Conservation (phyloP, 192 early-diverging fungal genomes). For the Coemansia erecta region DNA sequence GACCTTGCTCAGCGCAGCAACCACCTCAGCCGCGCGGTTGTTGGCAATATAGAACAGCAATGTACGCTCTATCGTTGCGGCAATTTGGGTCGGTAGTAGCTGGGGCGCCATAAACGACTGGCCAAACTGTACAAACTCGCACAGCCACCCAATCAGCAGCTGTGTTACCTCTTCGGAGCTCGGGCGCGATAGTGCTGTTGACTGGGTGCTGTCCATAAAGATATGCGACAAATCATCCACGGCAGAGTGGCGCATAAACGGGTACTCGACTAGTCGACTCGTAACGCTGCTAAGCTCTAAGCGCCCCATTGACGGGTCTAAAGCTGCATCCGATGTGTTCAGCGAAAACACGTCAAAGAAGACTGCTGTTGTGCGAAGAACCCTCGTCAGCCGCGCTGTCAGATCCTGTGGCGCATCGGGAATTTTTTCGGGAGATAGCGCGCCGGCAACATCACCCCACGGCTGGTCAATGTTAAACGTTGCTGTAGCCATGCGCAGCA, state of each 20-base stretch:
- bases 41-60: slow-evolving; percentile 5
- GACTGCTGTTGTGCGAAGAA: slow-evolving; percentile 23
- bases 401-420: slow-evolving; percentile 10
- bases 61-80: slow-evolving; percentile 16
- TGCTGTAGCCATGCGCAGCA: slow-evolving; percentile 37
- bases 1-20: slow-evolving; percentile 4
- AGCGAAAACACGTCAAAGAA: slow-evolving; percentile 39
- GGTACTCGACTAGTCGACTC: slow-evolving; percentile 15
- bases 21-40: background rate
- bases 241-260: slow-evolving; percentile 21
- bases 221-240: slow-evolving; percentile 15
- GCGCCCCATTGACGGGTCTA: background rate
- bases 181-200: background rate
- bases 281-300: background rate
- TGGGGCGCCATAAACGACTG: slow-evolving; percentile 8
- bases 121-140: slow-evolving; percentile 28
- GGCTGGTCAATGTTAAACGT: slow-evolving; percentile 33
- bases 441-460: slow-evolving; percentile 21
- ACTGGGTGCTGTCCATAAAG: slow-evolving; percentile 3
- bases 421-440: slow-evolving; percentile 23
- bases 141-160: slow-evolving; percentile 22
- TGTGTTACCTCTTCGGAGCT: background rate
- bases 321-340: slow-evolving; percentile 13
- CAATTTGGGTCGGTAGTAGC: slow-evolving; percentile 22
- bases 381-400: slow-evolving; percentile 9